These are phyloP conservation scores for Cladophialophora exuberans DNA, from an alignment of 2,329 filamentous ascomycete species.

Conservation along the genomic window DNA sequence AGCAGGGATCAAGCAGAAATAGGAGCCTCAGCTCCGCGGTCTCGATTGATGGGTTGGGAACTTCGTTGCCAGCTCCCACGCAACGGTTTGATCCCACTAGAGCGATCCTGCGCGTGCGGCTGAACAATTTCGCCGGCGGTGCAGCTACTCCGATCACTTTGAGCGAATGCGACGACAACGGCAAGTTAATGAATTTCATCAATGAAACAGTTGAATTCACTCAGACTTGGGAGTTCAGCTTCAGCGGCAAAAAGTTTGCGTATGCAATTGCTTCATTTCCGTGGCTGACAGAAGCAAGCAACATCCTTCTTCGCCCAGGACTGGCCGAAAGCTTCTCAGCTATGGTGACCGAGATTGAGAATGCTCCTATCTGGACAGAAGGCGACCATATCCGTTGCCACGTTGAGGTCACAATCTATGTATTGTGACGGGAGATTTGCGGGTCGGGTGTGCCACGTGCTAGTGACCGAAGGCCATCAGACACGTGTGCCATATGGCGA, in stretches of 20 bases:
- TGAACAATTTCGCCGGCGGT: conserved; percentile 19
- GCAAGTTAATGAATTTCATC: conserved; percentile 23
- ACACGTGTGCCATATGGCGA: no score
- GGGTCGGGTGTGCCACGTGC: background rate
- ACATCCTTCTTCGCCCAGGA: conserved; percentile 25
- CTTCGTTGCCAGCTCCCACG: background rate
- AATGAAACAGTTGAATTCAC: no score
- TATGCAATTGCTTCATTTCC: conserved; percentile 25
- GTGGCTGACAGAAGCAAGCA: conserved; percentile 24
- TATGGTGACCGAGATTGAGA: conserved; percentile 27
- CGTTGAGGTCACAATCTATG: conserved; percentile 23
- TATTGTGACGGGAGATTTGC: conserved; percentile 1
- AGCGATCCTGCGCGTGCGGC: conserved; percentile 17
- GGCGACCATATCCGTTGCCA: conserved; percentile 13
- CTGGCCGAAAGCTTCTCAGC: conserved; percentile 21
- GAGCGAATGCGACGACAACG: conserved; percentile 12
- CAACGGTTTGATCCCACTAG: conserved; percentile 3
- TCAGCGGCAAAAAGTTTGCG: conserved; percentile 18
- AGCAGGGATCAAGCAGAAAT: background rate
- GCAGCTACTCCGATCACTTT: conserved; percentile 17
- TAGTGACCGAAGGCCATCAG: no score
- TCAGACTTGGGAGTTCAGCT: conserved; percentile 26
- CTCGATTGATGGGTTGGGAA: no score
- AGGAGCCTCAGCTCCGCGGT: background rate
- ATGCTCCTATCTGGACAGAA: conserved; percentile 25